Percentiles rank a stretch among this genome's conserved stretches.
These are phyloP conservation scores for Dipteronia sinensis DNA, from an alignment of 345 rosid genomes.

Conservation along the genomic window DNA sequence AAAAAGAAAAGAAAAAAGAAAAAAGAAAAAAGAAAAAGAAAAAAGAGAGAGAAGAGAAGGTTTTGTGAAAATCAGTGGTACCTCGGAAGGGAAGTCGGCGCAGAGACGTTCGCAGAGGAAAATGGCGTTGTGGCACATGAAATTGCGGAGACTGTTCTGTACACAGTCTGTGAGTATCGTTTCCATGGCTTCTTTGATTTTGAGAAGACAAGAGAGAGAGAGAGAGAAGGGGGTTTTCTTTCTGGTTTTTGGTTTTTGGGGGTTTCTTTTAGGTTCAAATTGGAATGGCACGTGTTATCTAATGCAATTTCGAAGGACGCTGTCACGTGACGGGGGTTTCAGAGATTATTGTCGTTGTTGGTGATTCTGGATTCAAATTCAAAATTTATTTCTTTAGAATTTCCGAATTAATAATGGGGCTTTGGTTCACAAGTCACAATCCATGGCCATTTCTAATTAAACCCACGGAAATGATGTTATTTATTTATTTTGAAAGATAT, in stretches of 20 bases:
- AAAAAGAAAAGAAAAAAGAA: not conserved
- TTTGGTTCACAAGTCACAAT: too few relatives aligned
- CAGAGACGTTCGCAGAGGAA: slow-evolving; percentile 98
- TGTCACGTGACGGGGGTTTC: slow-evolving; percentile 39
- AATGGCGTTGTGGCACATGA: slow-evolving; percentile 80
- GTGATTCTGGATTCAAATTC: not conserved
- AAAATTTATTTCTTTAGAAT: not conserved
- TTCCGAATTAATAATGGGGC: not conserved
- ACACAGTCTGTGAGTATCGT: slow-evolving; percentile 77
- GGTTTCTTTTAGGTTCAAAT: slow-evolving; percentile 41
- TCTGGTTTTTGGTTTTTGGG: slow-evolving; percentile 25
- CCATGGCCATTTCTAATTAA: too few relatives aligned
- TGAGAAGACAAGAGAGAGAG: slow-evolving; percentile 17
- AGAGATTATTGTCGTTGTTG: not conserved
- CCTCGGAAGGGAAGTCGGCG: slow-evolving; percentile 99
- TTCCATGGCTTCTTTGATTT: slow-evolving; percentile 66
- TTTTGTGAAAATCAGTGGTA: slow-evolving; percentile 14
- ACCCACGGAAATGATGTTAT: too few relatives aligned
- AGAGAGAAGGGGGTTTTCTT: slow-evolving; percentile 29
- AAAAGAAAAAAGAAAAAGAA: not conserved
- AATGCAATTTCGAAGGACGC: slow-evolving; percentile 16
- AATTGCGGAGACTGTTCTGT: slow-evolving; percentile 82
- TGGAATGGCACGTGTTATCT: slow-evolving; percentile 42
- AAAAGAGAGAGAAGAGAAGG: not conserved
- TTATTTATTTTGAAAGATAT: too few relatives aligned